Conservation (phyloP, 2,329 filamentous ascomycete species). For the Stromatinia cepivora region DNA sequence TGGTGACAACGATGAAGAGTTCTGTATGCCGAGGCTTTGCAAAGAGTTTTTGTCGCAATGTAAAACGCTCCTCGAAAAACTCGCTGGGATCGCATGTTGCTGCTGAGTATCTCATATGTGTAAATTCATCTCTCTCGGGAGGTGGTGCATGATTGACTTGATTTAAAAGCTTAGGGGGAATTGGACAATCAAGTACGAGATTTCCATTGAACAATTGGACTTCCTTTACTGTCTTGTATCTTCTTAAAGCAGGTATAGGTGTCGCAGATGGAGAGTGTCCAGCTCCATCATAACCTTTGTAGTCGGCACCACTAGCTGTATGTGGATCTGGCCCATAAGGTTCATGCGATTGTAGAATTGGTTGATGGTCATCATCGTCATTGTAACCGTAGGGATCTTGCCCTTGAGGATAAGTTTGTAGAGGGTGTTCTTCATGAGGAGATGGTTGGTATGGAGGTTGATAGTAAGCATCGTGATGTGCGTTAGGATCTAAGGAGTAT, state of each 20-base stretch:
- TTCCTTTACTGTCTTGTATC: conserved; percentile 99
- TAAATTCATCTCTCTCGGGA: conserved; percentile 86
- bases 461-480: conserved; percentile 85
- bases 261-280: conserved; percentile 49
- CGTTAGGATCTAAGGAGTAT: conserved; percentile 77
- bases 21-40: conserved; percentile 85
- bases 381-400: conserved; percentile 42
- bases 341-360: conserved; percentile 65
- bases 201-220: conserved; percentile 97
- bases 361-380: conserved; percentile 69
- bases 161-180: conserved; percentile 83
- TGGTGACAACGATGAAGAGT: conserved; percentile 93
- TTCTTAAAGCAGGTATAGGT: conserved; percentile 64
- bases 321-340: conserved; percentile 60
- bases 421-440: conserved; percentile 38
- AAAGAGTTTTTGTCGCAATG: conserved; percentile 87
- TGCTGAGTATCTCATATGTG: conserved; percentile 89
- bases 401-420: conserved; percentile 31
- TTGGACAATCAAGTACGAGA: conserved; percentile 92
- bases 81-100: conserved; percentile 96
- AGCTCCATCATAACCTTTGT: conserved; percentile 47
- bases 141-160: conserved; percentile 37
- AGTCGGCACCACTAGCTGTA: conserved; percentile 44
- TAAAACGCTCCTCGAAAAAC: conserved; percentile 85
- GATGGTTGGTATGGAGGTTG: conserved; percentile 75